Conservation (phyloP, 2,329 filamentous ascomycete species). For the Dryadomyces quercus-mongolicae region DNA sequence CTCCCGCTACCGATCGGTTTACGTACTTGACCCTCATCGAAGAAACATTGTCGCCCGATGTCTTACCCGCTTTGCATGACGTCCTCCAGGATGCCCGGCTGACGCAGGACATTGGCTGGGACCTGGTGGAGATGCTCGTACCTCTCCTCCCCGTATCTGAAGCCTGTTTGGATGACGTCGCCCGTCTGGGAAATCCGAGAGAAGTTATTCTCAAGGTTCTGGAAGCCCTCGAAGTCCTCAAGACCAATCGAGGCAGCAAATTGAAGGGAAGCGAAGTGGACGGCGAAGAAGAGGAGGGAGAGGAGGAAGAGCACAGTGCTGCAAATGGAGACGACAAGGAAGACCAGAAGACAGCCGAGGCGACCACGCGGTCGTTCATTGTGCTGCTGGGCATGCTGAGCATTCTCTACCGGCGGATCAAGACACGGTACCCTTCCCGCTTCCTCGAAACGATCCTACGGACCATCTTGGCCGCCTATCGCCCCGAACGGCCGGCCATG, state of each 20-base stretch:
- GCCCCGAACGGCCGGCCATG: conserved; percentile 50
- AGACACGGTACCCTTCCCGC: conserved; percentile 65
- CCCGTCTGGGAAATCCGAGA: conserved; percentile 64
- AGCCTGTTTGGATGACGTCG: conserved; percentile 60
- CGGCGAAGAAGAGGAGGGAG: conserved; percentile 16
- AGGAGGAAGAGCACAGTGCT: conserved; percentile 9
- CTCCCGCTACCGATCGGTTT: conserved; percentile 50
- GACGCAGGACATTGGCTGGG: conserved; percentile 72
- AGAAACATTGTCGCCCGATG: conserved; percentile 54
- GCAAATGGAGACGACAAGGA: conserved; percentile 12
- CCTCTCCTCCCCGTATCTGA: conserved; percentile 56
- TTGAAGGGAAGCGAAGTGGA: conserved; percentile 20
- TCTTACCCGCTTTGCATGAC: conserved; percentile 55
- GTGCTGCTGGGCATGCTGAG: conserved; percentile 55
- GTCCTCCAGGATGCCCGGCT: conserved; percentile 48
- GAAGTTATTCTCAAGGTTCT: conserved; percentile 74
- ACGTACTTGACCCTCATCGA: conserved; percentile 72
- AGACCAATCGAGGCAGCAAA: conserved; percentile 30
- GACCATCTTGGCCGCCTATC: conserved; percentile 56
- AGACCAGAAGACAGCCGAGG: conserved; percentile 8
- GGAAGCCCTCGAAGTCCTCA: conserved; percentile 52
- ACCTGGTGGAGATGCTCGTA: conserved; percentile 64
- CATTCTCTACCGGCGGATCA: conserved; percentile 61
- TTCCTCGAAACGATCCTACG: conserved; percentile 69
- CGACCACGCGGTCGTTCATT: conserved; percentile 8